Evolutionary conservation across 2,329 filamentous ascomycete species (phyloP).

Genomic region (Pseudocercospora vitis): DNA sequence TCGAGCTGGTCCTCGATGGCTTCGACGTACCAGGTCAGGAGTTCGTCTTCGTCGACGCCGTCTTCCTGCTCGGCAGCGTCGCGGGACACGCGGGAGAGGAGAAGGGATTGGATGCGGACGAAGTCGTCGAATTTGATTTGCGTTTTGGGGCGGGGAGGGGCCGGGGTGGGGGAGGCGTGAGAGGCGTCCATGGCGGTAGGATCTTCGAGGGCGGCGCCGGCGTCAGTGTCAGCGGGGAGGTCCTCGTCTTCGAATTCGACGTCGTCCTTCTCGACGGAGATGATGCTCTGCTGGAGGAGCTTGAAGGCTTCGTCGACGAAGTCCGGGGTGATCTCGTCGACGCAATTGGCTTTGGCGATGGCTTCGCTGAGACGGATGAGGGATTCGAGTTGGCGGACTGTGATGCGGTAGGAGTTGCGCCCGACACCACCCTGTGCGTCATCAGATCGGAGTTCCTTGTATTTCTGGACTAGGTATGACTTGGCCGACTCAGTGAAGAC

Average conservation of each 20-base stretch:
- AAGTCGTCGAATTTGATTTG: constrained; percentile 97
- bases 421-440: constrained; percentile 93
- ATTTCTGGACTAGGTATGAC: constrained; percentile 80
- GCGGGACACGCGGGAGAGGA: constrained; percentile 79
- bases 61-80: constrained; percentile 75
- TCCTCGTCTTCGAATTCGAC: constrained; percentile 83
- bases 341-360: constrained; percentile 97
- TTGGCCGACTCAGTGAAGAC: constrained; percentile 88
- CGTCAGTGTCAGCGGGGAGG: constrained; percentile 52
- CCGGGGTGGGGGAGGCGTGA: constrained; percentile 44
- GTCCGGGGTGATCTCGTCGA: constrained; percentile 77
- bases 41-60: constrained; percentile 78
- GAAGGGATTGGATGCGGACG: constrained; percentile 80
- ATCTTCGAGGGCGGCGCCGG: constrained; percentile 50
- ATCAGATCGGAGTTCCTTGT: constrained; percentile 91
- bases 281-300: constrained; percentile 89
- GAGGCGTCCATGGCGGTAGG: constrained; percentile 41
- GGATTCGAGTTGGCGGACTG: constrained; percentile 90
- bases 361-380: constrained; percentile 95
- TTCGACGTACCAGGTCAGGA: constrained; percentile 89
- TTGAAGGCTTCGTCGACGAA: constrained; percentile 94
- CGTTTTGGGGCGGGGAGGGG: constrained; percentile 60
- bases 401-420: constrained; percentile 95
- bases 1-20: constrained; percentile 78
- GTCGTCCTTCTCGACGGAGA: constrained; percentile 96